phyloP scores from a whole-genome alignment of 495 filamentous ascomycete species.

The Aspergillus bertholletiae region DNA sequence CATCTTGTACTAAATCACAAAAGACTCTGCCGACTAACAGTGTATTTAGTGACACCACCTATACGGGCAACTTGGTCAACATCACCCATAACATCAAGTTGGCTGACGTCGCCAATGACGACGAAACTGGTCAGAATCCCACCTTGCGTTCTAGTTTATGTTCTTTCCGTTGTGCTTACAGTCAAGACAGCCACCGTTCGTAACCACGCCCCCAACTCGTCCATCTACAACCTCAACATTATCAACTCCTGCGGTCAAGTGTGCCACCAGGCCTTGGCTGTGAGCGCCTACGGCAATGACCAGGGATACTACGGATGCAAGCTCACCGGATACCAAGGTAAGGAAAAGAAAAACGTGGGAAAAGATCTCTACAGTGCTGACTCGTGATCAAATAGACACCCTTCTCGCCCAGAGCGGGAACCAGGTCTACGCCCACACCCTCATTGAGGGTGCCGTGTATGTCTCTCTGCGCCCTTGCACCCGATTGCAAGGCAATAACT shows the following conservation, averaged over 20 bases:
- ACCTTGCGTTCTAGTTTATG: background rate
- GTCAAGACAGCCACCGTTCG: slow-evolving; percentile 47
- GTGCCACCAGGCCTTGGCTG: slow-evolving; percentile 57
- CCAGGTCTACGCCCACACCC: slow-evolving; percentile 53
- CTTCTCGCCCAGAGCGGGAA: slow-evolving; percentile 54
- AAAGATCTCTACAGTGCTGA: background rate
- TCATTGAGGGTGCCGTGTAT: slow-evolving; percentile 54
- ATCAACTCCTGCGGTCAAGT: slow-evolving; percentile 48
- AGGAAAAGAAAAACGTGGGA: background rate
- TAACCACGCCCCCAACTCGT: slow-evolving; percentile 46
- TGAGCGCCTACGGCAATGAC: slow-evolving; percentile 48
- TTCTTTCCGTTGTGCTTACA: slow-evolving; percentile 10
- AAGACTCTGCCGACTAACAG: background rate
- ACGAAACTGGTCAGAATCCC: slow-evolving; percentile 28
- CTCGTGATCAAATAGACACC: slow-evolving; percentile 39
- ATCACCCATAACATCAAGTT: slow-evolving; percentile 46
- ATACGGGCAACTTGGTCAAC: slow-evolving; percentile 55
- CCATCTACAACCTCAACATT: slow-evolving; percentile 62
- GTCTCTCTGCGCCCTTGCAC: background rate
- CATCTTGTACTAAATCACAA: background rate
- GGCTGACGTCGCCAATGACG: slow-evolving; percentile 34
- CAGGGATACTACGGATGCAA: slow-evolving; percentile 58
- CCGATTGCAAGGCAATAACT: background rate
- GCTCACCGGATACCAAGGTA: slow-evolving; percentile 53
- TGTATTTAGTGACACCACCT: slow-evolving; percentile 36